These are phyloP conservation scores for Hyphopichia buzzinii DNA, from an alignment of 1,139 yeast genomes.

Conservation along the genomic window DNA sequence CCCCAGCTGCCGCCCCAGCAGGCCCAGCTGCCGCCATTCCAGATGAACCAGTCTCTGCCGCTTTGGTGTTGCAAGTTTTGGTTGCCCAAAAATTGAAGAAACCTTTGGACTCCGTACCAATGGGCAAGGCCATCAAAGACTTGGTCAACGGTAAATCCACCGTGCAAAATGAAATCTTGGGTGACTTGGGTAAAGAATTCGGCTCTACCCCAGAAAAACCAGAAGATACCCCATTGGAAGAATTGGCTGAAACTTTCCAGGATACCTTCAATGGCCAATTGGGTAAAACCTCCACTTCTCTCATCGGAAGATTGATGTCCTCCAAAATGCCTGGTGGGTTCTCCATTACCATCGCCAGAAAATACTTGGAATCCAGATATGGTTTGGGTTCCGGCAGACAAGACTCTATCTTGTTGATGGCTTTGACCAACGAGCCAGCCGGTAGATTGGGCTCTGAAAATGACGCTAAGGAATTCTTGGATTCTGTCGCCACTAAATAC, in stretches of 20 bases:
- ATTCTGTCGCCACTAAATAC: conserved; percentile 76
- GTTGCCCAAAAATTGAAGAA: conserved; percentile 96
- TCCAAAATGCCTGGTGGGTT: conserved; percentile 99
- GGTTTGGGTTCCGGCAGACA: conserved; percentile 94
- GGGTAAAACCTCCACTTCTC: conserved; percentile 90
- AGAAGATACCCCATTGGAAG: conserved; percentile 94
- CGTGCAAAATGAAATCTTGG: conserved; percentile 95
- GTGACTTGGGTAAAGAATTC: conserved; percentile 97
- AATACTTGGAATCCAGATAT: conserved; percentile 84
- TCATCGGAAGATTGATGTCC: conserved; percentile 87
- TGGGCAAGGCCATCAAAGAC: conserved; percentile 92
- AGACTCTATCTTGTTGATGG: conserved; percentile 79
- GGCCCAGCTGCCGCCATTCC: conserved; percentile 82
- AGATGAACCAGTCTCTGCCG: conserved; percentile 87
- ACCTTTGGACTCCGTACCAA: conserved; percentile 78
- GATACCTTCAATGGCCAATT: conserved; percentile 82
- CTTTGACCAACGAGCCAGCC: conserved; percentile 88
- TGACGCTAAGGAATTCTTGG: conserved; percentile 90
- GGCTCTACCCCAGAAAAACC: conserved; percentile 98
- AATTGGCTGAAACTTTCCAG: conserved; percentile 93
- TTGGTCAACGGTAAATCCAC: conserved; percentile 98
- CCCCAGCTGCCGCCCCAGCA: conserved; percentile 57
- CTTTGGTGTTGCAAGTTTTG: conserved; percentile 77
- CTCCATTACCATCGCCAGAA: conserved; percentile 86
- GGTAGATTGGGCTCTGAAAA: conserved; percentile 79